A percentile compares a stretch with the other conserved stretches of the same genome.
Evolutionary conservation across 257 asterid genomes (phyloP).

Genomic region (Jacaranda copaia): DNA sequence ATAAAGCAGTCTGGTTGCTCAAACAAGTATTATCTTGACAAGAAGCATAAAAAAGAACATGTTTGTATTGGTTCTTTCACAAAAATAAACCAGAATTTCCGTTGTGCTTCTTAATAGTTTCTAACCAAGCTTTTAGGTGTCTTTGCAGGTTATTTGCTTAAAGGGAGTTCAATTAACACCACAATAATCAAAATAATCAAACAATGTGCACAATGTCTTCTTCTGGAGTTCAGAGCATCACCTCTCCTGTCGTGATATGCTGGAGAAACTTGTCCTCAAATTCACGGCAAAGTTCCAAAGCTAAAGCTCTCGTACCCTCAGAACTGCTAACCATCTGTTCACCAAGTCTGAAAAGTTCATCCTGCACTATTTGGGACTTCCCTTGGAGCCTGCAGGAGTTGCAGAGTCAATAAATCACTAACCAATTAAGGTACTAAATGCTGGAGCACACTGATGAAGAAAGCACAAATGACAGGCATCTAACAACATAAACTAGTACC

Average conservation of each 20-base stretch:
- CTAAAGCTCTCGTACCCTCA: conserved; percentile 96
- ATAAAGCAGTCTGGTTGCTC: background rate
- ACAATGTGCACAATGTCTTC: background rate
- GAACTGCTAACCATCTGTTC: conserved; percentile 90
- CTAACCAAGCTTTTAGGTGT: background rate
- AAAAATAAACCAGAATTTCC: background rate
- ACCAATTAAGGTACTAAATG: conserved; percentile 26
- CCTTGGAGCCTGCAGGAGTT: conserved; percentile 88
- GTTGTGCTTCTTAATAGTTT: background rate
- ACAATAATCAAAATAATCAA: background rate
- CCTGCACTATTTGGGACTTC: conserved; percentile 93
- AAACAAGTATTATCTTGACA: background rate
- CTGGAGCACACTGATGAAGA: conserved; percentile 17
- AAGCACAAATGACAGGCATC: conserved; percentile 15
- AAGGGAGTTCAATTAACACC: background rate
- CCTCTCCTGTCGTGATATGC: conserved; percentile 95
- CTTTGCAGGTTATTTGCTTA: background rate
- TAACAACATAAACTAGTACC: background rate
- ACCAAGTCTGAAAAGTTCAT: conserved; percentile 92
- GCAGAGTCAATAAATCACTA: conserved; percentile 25
- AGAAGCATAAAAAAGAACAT: conserved; percentile 12
- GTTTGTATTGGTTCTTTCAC: background rate
- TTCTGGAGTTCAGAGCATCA: conserved; percentile 40
- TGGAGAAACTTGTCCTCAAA: conserved; percentile 99
- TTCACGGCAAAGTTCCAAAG: conserved; percentile 98